Percentiles rank a stretch among this genome's conserved stretches.
Evolutionary conservation across 2,329 filamentous ascomycete genomes (phyloP).

Genomic region (Aspergillus spinulosporus): DNA sequence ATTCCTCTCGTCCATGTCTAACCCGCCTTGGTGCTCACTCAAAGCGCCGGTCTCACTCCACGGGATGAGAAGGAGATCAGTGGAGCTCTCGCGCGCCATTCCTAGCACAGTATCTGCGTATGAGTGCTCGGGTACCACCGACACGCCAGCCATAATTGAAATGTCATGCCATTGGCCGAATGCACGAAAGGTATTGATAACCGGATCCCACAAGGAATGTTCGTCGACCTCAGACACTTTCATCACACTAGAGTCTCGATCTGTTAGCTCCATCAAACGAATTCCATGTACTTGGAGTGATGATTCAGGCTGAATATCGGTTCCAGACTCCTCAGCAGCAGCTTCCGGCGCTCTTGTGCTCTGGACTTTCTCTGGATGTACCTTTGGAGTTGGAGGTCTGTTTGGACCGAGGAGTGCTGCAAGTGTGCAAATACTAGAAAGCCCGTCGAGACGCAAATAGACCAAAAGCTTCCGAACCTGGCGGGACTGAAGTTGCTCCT

Average conservation of each 20-base stretch:
- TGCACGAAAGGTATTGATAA: constrained; percentile 87
- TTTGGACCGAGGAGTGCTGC: constrained; percentile 73
- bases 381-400: constrained; percentile 32
- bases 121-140: constrained; percentile 72
- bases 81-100: constrained; percentile 67
- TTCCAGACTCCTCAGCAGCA: constrained; percentile 25
- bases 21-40: constrained; percentile 61
- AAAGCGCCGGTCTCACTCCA: constrained; percentile 84
- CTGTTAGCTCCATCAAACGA: constrained; percentile 82
- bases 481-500: constrained; percentile 52
- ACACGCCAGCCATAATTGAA: constrained; percentile 76
- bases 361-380: constrained; percentile 35
- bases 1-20: constrained; percentile 53
- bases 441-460: constrained; percentile 79
- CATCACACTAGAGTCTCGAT: constrained; percentile 95
- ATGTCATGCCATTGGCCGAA: constrained; percentile 84
- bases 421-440: constrained; percentile 78
- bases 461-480: constrained; percentile 69
- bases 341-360: constrained; percentile 20
- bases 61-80: constrained; percentile 77
- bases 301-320: constrained; percentile 22
- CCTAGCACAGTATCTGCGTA: constrained; percentile 76
- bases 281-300: constrained; percentile 76
- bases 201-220: constrained; percentile 70
- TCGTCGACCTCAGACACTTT: constrained; percentile 81